Conservation (phyloP, 2,329 filamentous ascomycete species). For the Lecanicillium sp. region DNA sequence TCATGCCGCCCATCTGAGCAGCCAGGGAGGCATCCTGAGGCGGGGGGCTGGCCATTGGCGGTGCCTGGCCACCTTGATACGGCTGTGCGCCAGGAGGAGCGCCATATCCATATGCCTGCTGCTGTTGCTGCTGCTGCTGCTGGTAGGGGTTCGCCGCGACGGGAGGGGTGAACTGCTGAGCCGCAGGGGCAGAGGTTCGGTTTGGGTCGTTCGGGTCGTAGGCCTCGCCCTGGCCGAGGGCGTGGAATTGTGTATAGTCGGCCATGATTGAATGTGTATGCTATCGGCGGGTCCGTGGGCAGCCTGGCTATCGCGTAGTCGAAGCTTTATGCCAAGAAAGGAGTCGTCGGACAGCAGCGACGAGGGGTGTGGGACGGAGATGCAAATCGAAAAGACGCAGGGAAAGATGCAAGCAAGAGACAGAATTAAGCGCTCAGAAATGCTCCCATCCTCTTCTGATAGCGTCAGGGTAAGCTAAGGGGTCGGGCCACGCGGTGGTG, state of each 20-base stretch:
- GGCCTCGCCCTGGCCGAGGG: slow-evolving; percentile 47
- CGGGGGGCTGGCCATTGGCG: slow-evolving; percentile 20
- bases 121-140: slow-evolving; percentile 37
- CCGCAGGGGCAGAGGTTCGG: slow-evolving; percentile 40
- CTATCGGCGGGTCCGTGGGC: too few relatives aligned
- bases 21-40: slow-evolving; percentile 45
- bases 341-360: neutral
- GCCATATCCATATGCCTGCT: slow-evolving; percentile 34
- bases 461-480: slow-evolving; percentile 2
- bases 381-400: slow-evolving; percentile 1
- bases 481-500: neutral
- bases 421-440: slow-evolving; percentile 8
- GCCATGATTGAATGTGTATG: slow-evolving; percentile 32
- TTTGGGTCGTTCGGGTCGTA: slow-evolving; percentile 47
- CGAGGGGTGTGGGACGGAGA: slow-evolving; percentile 3
- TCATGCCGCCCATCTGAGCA: slow-evolving; percentile 73
- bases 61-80: slow-evolving; percentile 27
- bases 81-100: slow-evolving; percentile 35
- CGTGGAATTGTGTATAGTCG: slow-evolving; percentile 48
- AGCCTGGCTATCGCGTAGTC: too few relatives aligned
- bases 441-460: slow-evolving; percentile 12
- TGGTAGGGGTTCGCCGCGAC: slow-evolving; percentile 47
- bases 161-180: slow-evolving; percentile 49
- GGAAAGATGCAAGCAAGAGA: slow-evolving; percentile 1
- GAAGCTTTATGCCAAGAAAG: too few relatives aligned